A percentile compares a stretch with the other conserved stretches of the same genome.
Conservation (phyloP, 1,139 yeast genomes). For the Geotrichum reessii region DNA sequence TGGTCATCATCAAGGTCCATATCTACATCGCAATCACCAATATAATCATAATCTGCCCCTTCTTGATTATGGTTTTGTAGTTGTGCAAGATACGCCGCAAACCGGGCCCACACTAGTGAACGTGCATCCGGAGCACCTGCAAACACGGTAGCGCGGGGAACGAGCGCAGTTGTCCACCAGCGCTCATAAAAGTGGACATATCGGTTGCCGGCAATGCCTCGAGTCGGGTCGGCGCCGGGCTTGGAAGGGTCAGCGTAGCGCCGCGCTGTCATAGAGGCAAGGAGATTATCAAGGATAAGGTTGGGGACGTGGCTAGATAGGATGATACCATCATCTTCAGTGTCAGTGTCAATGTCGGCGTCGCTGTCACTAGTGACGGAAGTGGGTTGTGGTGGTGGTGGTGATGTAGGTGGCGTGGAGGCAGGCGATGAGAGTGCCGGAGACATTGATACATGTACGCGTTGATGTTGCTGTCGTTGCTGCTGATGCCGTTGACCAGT, state of each 20-base stretch:
- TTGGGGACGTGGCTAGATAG: neutral
- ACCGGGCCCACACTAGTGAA: neutral
- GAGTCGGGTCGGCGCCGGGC: neutral
- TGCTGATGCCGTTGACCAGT: neutral
- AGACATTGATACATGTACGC: conserved; percentile 13
- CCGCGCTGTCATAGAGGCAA: neutral
- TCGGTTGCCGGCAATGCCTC: neutral
- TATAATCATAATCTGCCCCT: neutral
- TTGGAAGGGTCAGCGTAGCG: neutral
- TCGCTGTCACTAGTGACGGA: neutral
- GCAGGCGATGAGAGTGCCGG: conserved; percentile 10
- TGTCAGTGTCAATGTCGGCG: conserved; percentile 20
- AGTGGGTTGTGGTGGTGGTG: neutral
- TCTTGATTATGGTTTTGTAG: neutral
- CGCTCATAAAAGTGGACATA: neutral
- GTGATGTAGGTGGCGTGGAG: neutral
- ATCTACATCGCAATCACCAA: neutral
- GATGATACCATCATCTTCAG: neutral
- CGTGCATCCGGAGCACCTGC: neutral
- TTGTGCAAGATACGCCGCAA: neutral
- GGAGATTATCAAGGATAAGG: neutral
- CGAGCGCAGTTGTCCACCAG: neutral
- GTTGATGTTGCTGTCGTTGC: neutral
- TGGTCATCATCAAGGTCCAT: conserved; percentile 5
- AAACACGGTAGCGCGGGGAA: neutral